Conservation (phyloP, 2,329 filamentous ascomycete species). For the Chalaropsis thielavioides region DNA sequence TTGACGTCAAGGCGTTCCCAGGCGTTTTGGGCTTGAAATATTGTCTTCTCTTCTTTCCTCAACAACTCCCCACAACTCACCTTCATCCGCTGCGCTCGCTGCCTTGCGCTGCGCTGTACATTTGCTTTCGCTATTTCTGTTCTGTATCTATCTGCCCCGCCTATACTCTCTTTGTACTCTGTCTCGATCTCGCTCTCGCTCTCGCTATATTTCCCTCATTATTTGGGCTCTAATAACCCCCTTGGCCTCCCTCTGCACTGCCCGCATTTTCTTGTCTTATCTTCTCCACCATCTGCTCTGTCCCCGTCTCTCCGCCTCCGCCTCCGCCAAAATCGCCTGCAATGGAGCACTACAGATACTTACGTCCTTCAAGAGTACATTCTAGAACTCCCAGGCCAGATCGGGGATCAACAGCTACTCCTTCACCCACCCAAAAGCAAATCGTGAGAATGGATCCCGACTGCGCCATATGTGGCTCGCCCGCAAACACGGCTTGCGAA, state of each 20-base stretch:
- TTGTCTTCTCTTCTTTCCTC: not conserved
- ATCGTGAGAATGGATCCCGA: slow-evolving; percentile 53
- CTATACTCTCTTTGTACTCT: too few species aligned
- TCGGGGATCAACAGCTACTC: slow-evolving; percentile 15
- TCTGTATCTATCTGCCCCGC: not conserved
- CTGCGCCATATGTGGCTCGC: slow-evolving; percentile 51
- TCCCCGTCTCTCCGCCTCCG: not conserved
- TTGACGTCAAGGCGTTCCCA: not conserved
- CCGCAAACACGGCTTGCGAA: slow-evolving; percentile 44
- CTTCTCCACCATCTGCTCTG: not conserved
- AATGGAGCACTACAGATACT: slow-evolving; percentile 8
- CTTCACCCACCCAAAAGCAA: slow-evolving; percentile 9
- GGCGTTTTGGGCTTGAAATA: not conserved
- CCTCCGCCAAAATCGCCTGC: slow-evolving; percentile 22
- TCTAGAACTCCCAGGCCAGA: slow-evolving; percentile 4
- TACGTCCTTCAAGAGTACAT: slow-evolving; percentile 2
- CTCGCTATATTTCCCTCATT: not conserved
- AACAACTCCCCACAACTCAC: not conserved
- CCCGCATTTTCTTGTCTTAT: not conserved
- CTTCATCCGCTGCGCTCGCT: not conserved
- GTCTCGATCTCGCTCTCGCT: too few species aligned
- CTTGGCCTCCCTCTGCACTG: not conserved
- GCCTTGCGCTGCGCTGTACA: not conserved
- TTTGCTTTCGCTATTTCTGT: not conserved
- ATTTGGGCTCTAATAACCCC: not conserved